A percentile compares a stretch with the other conserved stretches of the same genome.
These are phyloP conservation scores for Umbelopsis ramanniana DNA, from an alignment of 192 early-diverging fungal genomes.

Conservation along the genomic window DNA sequence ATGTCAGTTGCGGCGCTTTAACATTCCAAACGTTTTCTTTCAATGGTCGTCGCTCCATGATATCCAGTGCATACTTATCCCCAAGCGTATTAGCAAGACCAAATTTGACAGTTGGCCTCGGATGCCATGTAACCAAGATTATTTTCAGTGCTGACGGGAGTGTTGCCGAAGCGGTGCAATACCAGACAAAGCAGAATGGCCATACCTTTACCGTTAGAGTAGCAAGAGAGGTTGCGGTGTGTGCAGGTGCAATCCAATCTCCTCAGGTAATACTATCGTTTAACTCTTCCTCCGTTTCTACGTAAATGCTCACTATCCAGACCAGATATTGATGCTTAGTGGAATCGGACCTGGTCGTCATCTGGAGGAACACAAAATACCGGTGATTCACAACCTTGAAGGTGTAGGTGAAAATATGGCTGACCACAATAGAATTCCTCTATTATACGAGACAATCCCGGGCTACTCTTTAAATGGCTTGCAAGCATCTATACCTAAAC, in stretches of 20 bases:
- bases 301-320: background rate
- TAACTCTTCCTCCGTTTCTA: background rate
- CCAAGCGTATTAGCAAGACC: background rate
- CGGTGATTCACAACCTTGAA: background rate
- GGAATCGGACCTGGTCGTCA: background rate
- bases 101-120: conserved; percentile 1
- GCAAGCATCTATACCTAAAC: background rate
- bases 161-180: background rate
- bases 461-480: background rate
- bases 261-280: background rate
- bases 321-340: conserved; percentile 6
- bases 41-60: background rate
- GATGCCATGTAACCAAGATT: conserved; percentile 10
- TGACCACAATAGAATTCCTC: conserved; percentile 9
- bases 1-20: background rate
- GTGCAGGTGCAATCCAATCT: conserved; percentile 14
- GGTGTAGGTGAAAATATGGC: conserved; percentile 10
- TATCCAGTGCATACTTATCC: background rate
- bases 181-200: background rate
- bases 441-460: background rate
- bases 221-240: background rate
- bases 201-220: background rate
- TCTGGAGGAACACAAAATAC: background rate
- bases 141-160: background rate
- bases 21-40: conserved; percentile 9